Conservation (phyloP, 139 green algal genomes). For the Chlorella ohadii region DNA sequence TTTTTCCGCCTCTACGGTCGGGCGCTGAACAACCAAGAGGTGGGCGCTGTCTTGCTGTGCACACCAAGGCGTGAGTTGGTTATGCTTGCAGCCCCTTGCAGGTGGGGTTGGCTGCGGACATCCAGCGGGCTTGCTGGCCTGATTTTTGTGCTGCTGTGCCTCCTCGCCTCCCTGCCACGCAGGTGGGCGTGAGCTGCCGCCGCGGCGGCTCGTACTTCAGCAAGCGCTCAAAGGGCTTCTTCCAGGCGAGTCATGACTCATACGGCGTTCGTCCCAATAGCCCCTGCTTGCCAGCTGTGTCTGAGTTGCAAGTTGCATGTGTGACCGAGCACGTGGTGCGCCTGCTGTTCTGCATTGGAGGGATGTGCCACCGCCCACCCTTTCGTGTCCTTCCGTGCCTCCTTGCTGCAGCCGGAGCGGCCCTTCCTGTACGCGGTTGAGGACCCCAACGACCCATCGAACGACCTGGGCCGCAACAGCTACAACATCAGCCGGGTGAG, state of each 20-base stretch:
- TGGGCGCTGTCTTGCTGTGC: constrained; percentile 36
- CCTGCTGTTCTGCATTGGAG: too few species aligned
- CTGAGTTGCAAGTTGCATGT: too few species aligned
- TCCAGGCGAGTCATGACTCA: constrained; percentile 9
- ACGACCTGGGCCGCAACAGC: constrained; percentile 76
- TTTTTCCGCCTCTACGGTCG: constrained; percentile 89
- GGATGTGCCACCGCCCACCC: too few species aligned
- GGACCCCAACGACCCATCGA: constrained; percentile 81
- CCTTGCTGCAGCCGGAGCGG: constrained; percentile 43
- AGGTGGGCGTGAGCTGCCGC: constrained; percentile 46
- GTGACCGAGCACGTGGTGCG: too few species aligned
- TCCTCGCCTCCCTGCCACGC: background rate
- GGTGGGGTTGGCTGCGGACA: too few species aligned
- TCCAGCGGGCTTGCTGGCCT: too few species aligned
- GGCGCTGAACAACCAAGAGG: constrained; percentile 61
- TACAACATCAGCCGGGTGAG: constrained; percentile 72
- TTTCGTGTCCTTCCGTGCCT: too few species aligned
- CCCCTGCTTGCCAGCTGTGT: too few species aligned
- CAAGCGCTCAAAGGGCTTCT: constrained; percentile 53
- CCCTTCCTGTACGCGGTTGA: constrained; percentile 81
- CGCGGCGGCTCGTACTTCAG: constrained; percentile 68
- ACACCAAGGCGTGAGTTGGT: too few species aligned
- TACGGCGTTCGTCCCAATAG: too few species aligned
- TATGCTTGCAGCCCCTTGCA: too few species aligned
- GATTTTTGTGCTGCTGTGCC: background rate